These are phyloP conservation scores for Silene noctiflora DNA, from an alignment of 179 eudicot species.

Conservation along the genomic window DNA sequence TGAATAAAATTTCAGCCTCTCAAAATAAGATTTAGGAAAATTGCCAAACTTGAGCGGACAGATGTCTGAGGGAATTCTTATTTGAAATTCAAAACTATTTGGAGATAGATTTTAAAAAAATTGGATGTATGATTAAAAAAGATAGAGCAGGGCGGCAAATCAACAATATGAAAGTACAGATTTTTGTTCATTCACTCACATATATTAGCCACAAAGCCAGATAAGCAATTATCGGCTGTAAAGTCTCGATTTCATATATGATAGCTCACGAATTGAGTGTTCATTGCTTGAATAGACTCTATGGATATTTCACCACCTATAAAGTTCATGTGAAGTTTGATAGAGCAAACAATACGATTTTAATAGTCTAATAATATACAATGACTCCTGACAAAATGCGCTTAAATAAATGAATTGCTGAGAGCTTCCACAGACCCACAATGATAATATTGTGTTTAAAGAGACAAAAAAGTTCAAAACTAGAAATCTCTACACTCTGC, in stretches of 20 bases:
- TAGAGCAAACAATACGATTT: no score
- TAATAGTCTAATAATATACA: not conserved
- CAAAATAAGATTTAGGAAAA: no score
- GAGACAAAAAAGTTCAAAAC: no score
- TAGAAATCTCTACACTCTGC: no score
- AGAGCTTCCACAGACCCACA: not conserved
- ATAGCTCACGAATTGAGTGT: not conserved
- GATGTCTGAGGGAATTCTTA: not conserved
- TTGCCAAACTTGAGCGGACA: no score
- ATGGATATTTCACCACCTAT: not conserved
- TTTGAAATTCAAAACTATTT: not conserved
- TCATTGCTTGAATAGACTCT: not conserved
- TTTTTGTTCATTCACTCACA: slow-evolving; percentile 2
- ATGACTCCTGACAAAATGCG: not conserved
- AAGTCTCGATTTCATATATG: not conserved
- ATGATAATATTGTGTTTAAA: not conserved
- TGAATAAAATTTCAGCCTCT: not conserved
- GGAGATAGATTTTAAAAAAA: not conserved
- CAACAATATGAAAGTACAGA: not conserved
- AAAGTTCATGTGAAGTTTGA: no score
- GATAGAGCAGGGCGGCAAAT: not conserved
- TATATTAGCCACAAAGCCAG: not conserved
- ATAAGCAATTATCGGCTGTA: not conserved
- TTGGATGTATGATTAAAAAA: not conserved
- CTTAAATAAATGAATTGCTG: not conserved